Evolutionary conservation across 179 eudicot genomes (phyloP).

Genomic region (Drosera spatulata): DNA sequence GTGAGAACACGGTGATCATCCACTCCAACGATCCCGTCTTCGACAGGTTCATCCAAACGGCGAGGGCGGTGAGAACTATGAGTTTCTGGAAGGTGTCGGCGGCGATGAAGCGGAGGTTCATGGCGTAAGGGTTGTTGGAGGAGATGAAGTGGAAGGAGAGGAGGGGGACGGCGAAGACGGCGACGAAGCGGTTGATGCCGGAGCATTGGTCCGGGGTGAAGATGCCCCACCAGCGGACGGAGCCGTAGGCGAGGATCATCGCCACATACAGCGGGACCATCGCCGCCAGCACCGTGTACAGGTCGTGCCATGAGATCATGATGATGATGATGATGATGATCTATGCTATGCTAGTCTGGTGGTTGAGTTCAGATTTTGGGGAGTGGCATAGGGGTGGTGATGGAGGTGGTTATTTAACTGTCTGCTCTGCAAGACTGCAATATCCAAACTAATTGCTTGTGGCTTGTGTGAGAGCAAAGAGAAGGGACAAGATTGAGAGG

Average conservation of each 20-base stretch:
- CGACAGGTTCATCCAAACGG: constrained; percentile 25
- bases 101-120: constrained; percentile 40
- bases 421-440: no score
- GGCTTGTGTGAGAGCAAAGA: no score
- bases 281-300: constrained; percentile 36
- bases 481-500: no score
- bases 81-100: constrained; percentile 39
- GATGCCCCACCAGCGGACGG: constrained; percentile 50
- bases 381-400: not conserved
- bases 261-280: constrained; percentile 42
- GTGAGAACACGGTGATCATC: constrained; percentile 38
- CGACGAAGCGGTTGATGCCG: constrained; percentile 48
- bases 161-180: constrained; percentile 37
- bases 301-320: constrained; percentile 37
- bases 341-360: no score
- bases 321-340: no score
- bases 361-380: not conserved
- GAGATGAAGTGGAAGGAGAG: constrained; percentile 50
- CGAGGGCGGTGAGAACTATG: constrained; percentile 24
- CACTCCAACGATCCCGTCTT: constrained; percentile 29
- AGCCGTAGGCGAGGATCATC: constrained; percentile 45
- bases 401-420: constrained; percentile 10
- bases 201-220: constrained; percentile 42
- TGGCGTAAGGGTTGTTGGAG: constrained; percentile 24
- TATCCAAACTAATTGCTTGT: no score